phyloP scores from a whole-genome alignment of 169 alveolate genomes.

The Plasmodium gallinaceum region DNA sequence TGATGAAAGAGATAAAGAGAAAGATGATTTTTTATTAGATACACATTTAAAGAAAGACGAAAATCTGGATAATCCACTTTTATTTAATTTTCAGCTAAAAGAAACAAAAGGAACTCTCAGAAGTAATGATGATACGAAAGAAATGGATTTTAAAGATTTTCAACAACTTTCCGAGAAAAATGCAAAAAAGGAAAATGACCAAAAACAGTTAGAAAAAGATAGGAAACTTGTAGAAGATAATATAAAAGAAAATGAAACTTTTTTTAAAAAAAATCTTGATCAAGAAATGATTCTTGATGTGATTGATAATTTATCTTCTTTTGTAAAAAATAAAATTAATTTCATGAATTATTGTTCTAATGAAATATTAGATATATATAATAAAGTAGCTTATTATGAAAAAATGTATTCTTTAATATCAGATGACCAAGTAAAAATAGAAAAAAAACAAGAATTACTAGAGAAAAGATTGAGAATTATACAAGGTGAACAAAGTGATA shows the following conservation, averaged over 20 bases:
- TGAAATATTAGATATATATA: conserved; percentile 72
- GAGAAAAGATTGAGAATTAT: conserved; percentile 75
- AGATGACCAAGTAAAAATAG: conserved; percentile 76
- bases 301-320: conserved; percentile 72
- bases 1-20: conserved; percentile 38
- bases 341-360: conserved; percentile 77
- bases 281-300: conserved; percentile 72
- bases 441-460: conserved; percentile 66
- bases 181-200: conserved; percentile 24
- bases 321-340: conserved; percentile 78
- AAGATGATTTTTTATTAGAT: neutral
- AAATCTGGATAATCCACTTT: neutral
- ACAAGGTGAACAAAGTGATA: conserved; percentile 75
- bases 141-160: conserved; percentile 57
- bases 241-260: conserved; percentile 59
- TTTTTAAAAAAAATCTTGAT: conserved; percentile 61
- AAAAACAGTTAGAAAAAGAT: conserved; percentile 53
- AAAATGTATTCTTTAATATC: conserved; percentile 74
- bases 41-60: neutral
- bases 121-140: conserved; percentile 50
- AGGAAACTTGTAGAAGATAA: conserved; percentile 61
- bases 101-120: conserved; percentile 76
- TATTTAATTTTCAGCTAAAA: conserved; percentile 50
- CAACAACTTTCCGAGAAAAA: conserved; percentile 22
- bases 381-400: conserved; percentile 75